These are phyloP conservation scores for Wilhelminamyces savonicus DNA, from an alignment of 805 yeast species.

Conservation along the genomic window DNA sequence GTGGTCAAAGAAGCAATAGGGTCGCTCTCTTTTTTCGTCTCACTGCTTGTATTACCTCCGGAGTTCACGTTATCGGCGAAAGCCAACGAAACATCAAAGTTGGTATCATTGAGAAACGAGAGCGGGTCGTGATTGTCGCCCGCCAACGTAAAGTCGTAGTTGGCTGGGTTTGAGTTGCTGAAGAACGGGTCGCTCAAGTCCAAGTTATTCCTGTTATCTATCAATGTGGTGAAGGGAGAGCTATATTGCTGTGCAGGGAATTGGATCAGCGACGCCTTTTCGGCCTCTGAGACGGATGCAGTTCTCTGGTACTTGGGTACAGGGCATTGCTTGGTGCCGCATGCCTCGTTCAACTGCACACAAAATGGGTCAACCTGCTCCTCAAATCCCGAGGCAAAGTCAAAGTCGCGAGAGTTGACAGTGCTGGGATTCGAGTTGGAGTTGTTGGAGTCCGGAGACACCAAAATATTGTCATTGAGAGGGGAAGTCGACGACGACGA, in stretches of 20 bases:
- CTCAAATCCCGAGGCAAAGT: slow-evolving; percentile 36
- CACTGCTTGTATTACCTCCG: slow-evolving; percentile 6
- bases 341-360: slow-evolving; percentile 66
- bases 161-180: slow-evolving; percentile 2
- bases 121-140: slow-evolving; percentile 31
- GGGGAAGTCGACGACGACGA: slow-evolving; percentile 34
- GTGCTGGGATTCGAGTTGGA: slow-evolving; percentile 8
- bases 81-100: slow-evolving; percentile 51
- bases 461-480: slow-evolving; percentile 28
- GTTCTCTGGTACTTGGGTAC: slow-evolving; percentile 42
- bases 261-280: background rate
- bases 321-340: slow-evolving; percentile 72
- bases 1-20: slow-evolving; percentile 41
- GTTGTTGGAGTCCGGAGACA: slow-evolving; percentile 23
- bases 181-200: slow-evolving; percentile 15
- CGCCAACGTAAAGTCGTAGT: slow-evolving; percentile 3
- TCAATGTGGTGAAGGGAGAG: slow-evolving; percentile 15
- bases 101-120: slow-evolving; percentile 41
- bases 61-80: slow-evolving; percentile 23
- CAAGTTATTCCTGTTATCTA: background rate
- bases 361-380: slow-evolving; percentile 76
- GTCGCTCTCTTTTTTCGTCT: slow-evolving; percentile 17
- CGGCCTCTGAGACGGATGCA: slow-evolving; percentile 2
- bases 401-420: slow-evolving; percentile 10
- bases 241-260: slow-evolving; percentile 2